phyloP scores from a whole-genome alignment of 2,329 filamentous ascomycete species.

The Fusarium avenaceum region DNA sequence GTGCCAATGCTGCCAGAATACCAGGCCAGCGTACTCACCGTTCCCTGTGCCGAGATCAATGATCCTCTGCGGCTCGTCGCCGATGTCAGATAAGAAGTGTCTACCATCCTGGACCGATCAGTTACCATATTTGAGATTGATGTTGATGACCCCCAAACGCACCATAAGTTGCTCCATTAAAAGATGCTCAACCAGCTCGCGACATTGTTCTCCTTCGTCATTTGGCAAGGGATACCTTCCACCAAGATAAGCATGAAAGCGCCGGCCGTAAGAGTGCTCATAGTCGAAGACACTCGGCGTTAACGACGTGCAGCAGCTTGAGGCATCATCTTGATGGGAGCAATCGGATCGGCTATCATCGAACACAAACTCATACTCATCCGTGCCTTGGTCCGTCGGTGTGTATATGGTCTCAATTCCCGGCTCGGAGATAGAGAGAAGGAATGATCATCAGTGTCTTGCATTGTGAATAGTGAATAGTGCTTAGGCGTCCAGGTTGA shows the following conservation, averaged over 20 bases:
- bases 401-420: slow-evolving; percentile 45
- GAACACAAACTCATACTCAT: slow-evolving; percentile 51
- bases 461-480: slow-evolving; percentile 33
- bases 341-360: slow-evolving; percentile 42
- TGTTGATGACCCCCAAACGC: slow-evolving; percentile 20
- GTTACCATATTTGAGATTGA: slow-evolving; percentile 7
- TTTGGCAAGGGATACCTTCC: slow-evolving; percentile 63
- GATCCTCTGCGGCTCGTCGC: slow-evolving; percentile 57
- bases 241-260: slow-evolving; percentile 61
- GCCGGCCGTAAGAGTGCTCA: slow-evolving; percentile 53
- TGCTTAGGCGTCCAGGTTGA: not conserved
- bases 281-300: slow-evolving; percentile 53
- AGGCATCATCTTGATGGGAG: slow-evolving; percentile 46
- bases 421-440: slow-evolving; percentile 51
- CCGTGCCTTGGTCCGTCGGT: slow-evolving; percentile 49
- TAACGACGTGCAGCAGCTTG: slow-evolving; percentile 52
- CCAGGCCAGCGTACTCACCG: slow-evolving; percentile 49
- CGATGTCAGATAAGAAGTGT: slow-evolving; percentile 58
- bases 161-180: slow-evolving; percentile 61
- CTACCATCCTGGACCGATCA: slow-evolving; percentile 52
- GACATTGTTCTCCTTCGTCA: slow-evolving; percentile 60
- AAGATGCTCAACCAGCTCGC: slow-evolving; percentile 61
- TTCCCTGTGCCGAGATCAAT: slow-evolving; percentile 65
- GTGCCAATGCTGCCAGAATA: not conserved
- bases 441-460: slow-evolving; percentile 47